Base-by-base conservation (phyloP, 352 stramenopile species). In the Phytopythium boreale region DNA sequence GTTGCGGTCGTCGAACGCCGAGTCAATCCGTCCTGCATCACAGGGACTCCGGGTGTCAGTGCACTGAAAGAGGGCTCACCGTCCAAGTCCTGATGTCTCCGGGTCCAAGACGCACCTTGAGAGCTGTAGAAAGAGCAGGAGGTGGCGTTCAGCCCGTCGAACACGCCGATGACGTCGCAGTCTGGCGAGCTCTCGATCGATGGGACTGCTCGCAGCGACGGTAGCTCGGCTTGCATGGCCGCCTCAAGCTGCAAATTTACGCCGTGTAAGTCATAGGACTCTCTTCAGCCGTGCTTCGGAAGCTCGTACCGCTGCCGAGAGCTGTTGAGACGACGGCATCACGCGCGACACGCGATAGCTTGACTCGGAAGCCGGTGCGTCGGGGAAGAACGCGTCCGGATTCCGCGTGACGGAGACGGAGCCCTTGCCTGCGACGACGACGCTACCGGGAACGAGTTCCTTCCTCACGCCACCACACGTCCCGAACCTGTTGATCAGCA, bases 71-170 rank as follows among this genome's bases (percentile, higher is more conserved):
- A n/a, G n/a, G n/a, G n/a, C n/a, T n/a, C n/a, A 29, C 12, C 27
- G 10, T 10, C 11, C 19, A 56, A 9, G 20, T 4, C 15, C n/a
- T n/a, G n/a, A n/a, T n/a, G n/a, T n/a, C n/a, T n/a, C n/a, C n/a
- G n/a, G n/a, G n/a, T n/a, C 19, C 17, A 27, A 61, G 31, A 24
- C 36, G 26, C 36, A 81, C 79, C 83, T 82, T 92, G 83, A 2
- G 78, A 87, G 53, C 76, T 83, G 71, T 92, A 92, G 67, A 90
- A 92, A 22, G 74, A 86, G 64, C 84, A 87, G 20, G 72, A 69
- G 1, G 79, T 86, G 37, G 72, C 83, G 59, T 89, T 89, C 37
- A 88, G 66, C 17, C 83, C 82, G 26, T 77, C 60, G 22, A 69
- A 76, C 24, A 84, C 69, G 14, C 27, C 53, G 22, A 80, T 27